Evolutionary conservation across 2,329 filamentous ascomycete genomes (phyloP).

Genomic region (Diaporthe sp.): DNA sequence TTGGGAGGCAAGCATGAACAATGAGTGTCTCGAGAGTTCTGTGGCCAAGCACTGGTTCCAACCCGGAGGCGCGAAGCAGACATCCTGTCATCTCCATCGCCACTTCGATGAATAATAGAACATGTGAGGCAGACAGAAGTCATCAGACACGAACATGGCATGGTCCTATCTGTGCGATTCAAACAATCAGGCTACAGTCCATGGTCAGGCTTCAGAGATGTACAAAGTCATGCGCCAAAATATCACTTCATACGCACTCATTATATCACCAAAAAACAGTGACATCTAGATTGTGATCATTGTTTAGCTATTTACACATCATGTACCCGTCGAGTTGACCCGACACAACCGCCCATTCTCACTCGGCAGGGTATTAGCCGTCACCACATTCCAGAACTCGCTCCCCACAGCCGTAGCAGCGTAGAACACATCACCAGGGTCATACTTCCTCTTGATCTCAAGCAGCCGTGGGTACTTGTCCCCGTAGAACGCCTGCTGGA

Average conservation of each 20-base stretch:
- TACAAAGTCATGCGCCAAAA: fast-evolving
- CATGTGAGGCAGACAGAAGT: fast-evolving
- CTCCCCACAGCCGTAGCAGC: slow-evolving; percentile 45
- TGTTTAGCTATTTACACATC: background rate
- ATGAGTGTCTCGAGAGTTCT: too few species aligned
- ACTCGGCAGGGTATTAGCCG: slow-evolving; percentile 13
- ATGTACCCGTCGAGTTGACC: background rate
- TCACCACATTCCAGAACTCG: slow-evolving; percentile 50
- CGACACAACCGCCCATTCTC: slow-evolving; percentile 30
- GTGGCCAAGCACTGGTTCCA: too few species aligned
- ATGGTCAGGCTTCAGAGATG: too few species aligned
- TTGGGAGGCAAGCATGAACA: too few species aligned
- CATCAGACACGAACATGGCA: too few species aligned
- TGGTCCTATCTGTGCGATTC: too few species aligned
- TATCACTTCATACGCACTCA: background rate
- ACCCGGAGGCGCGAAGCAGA: too few species aligned
- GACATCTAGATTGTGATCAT: background rate
- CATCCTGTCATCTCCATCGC: too few species aligned
- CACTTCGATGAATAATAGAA: too few species aligned
- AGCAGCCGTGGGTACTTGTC: slow-evolving; percentile 48
- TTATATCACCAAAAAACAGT: background rate
- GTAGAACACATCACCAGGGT: slow-evolving; percentile 53
- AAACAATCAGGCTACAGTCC: too few species aligned
- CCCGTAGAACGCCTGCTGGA: slow-evolving; percentile 49
- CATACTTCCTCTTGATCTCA: slow-evolving; percentile 56